These are phyloP conservation scores for Saccharomyces jurei DNA, from an alignment of 805 yeast species.

Conservation along the genomic window DNA sequence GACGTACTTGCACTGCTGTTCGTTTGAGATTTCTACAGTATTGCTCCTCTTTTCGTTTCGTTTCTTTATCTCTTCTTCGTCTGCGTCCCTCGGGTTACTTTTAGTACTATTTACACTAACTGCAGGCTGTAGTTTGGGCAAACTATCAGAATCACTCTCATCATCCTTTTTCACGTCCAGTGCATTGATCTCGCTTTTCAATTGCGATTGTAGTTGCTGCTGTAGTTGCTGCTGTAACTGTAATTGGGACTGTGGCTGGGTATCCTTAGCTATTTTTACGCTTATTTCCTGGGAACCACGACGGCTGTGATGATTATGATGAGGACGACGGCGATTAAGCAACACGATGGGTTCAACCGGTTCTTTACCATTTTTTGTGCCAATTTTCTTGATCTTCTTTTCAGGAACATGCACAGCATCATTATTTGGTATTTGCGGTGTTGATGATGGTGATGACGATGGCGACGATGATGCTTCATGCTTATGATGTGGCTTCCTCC, in stretches of 20 bases:
- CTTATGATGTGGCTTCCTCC: slow-evolving; percentile 4
- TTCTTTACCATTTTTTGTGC: not conserved
- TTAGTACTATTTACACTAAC: slow-evolving; percentile 10
- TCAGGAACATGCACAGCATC: not conserved
- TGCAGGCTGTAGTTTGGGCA: slow-evolving; percentile 9
- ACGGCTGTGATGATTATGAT: not conserved
- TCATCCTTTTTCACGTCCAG: not conserved
- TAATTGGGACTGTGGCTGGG: not conserved
- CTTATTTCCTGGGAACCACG: not conserved
- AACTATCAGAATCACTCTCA: not conserved
- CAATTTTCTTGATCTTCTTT: not conserved
- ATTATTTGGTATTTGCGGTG: not conserved
- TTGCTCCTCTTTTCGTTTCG: not conserved
- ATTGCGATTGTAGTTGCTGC: not conserved
- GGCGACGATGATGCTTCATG: not conserved
- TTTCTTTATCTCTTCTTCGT: not conserved
- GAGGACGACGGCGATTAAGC: not conserved
- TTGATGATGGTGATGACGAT: not conserved
- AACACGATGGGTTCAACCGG: not conserved
- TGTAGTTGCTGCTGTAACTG: not conserved
- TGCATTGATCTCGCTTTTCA: not conserved
- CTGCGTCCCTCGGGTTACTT: not conserved
- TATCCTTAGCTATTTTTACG: not conserved
- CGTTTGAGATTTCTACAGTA: not conserved
- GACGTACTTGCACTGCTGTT: not conserved